These are phyloP conservation scores for Hawksworthiomyces lignivorus DNA, from an alignment of 2,329 filamentous ascomycete genomes.

Conservation along the genomic window DNA sequence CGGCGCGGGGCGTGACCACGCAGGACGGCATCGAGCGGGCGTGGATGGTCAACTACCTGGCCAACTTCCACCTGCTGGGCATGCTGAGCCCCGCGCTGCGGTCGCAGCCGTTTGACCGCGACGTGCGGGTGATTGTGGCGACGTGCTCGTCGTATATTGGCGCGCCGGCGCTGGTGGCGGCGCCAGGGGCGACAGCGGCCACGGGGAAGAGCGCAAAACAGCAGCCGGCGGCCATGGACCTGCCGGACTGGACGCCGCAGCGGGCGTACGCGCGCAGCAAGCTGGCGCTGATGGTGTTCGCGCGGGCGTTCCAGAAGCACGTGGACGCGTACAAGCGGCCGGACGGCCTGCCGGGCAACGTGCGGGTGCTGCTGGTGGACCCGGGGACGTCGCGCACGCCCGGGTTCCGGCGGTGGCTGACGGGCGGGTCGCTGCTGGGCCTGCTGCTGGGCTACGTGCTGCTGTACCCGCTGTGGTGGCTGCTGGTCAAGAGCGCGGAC, in stretches of 20 bases:
- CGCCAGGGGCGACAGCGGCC: slow-evolving; percentile 8
- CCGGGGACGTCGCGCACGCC: slow-evolving; percentile 80
- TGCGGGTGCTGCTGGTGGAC: slow-evolving; percentile 79
- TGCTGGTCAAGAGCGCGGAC: slow-evolving; percentile 76
- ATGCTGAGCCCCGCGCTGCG: slow-evolving; percentile 86
- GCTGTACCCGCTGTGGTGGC: slow-evolving; percentile 75
- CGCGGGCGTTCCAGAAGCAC: slow-evolving; percentile 85
- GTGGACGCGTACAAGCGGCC: slow-evolving; percentile 76
- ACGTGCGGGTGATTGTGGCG: slow-evolving; percentile 79
- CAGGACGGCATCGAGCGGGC: slow-evolving; percentile 77
- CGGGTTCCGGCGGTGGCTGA: slow-evolving; percentile 80
- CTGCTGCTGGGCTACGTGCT: slow-evolving; percentile 65
- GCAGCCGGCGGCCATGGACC: slow-evolving; percentile 21
- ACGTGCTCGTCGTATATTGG: slow-evolving; percentile 86
- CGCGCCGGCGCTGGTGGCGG: slow-evolving; percentile 57
- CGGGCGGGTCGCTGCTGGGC: slow-evolving; percentile 74
- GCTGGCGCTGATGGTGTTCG: slow-evolving; percentile 83
- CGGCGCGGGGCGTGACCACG: slow-evolving; percentile 48
- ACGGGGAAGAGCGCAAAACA: slow-evolving; percentile 18
- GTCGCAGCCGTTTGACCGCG: slow-evolving; percentile 86
- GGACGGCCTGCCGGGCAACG: slow-evolving; percentile 73
- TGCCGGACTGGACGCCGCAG: slow-evolving; percentile 45
- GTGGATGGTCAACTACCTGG: slow-evolving; percentile 92
- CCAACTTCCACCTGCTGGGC: slow-evolving; percentile 89
- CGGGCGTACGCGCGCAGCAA: slow-evolving; percentile 58